A percentile compares a stretch with the other conserved stretches of the same genome.
Conservation (phyloP, 257 asterid genomes). For the Salvia rosmarinus region DNA sequence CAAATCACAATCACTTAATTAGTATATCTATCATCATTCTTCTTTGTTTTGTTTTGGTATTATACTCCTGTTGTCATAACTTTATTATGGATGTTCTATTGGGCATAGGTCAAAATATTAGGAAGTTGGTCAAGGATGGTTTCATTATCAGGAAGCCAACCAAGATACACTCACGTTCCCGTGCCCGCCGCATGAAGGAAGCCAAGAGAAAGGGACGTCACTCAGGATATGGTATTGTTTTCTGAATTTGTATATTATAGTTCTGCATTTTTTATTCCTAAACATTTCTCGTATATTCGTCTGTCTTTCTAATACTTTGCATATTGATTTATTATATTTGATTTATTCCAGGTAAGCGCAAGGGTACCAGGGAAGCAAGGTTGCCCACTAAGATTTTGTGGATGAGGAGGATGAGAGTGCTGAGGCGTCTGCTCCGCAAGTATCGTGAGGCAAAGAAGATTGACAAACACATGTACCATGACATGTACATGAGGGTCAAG, state of each 20-base stretch:
- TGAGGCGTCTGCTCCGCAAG: slow-evolving; percentile 89
- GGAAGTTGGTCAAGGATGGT: slow-evolving; percentile 93
- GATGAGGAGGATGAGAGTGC: slow-evolving; percentile 97
- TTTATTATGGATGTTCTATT: not conserved
- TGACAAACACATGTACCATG: slow-evolving; percentile 96
- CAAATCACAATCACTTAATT: not conserved
- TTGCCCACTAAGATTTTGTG: slow-evolving; percentile 89
- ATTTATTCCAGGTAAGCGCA: slow-evolving; percentile 70
- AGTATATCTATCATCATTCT: not conserved
- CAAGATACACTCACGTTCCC: slow-evolving; percentile 90
- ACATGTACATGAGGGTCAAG: slow-evolving; percentile 98
- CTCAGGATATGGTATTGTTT: slow-evolving; percentile 85
- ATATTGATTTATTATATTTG: not conserved
- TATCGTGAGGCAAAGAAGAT: slow-evolving; percentile 90
- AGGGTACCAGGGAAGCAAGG: slow-evolving; percentile 98
- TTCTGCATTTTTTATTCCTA: too few relatives aligned
- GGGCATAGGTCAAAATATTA: slow-evolving; percentile 71
- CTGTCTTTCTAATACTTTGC: too few relatives aligned
- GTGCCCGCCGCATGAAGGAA: slow-evolving; percentile 92
- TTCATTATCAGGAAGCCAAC: slow-evolving; percentile 94
- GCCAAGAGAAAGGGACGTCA: slow-evolving; percentile 98
- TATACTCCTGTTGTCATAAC: not conserved
- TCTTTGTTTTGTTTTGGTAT: not conserved
- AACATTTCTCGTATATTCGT: too few relatives aligned
- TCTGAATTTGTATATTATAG: too few relatives aligned